Evolutionary conservation across 495 filamentous ascomycete genomes (phyloP).

Genomic region (Aspergillus cristatus): DNA sequence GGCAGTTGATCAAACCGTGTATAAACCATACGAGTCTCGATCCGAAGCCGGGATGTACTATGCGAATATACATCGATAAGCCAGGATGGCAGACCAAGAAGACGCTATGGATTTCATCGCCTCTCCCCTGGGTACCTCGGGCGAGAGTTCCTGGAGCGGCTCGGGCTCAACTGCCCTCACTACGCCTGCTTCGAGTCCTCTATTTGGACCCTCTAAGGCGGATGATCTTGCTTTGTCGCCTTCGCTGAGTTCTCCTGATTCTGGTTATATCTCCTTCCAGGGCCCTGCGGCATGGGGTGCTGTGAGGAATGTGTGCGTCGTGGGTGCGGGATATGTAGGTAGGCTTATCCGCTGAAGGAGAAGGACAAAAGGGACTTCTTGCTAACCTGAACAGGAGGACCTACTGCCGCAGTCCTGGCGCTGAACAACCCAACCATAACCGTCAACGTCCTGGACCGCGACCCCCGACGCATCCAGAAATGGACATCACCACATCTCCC

Average conservation of each 20-base stretch:
- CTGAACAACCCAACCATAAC: slow-evolving; percentile 56
- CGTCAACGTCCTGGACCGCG: slow-evolving; percentile 65
- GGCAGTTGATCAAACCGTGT: too few relatives aligned
- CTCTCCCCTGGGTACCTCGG: slow-evolving; percentile 16
- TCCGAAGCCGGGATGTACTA: too few relatives aligned
- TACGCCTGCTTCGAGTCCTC: slow-evolving; percentile 42
- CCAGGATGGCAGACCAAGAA: slow-evolving; percentile 10
- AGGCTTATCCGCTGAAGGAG: slow-evolving; percentile 8
- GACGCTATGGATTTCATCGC: slow-evolving; percentile 16
- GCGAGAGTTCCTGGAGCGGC: slow-evolving; percentile 13
- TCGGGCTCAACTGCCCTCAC: slow-evolving; percentile 44
- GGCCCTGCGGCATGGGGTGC: slow-evolving; percentile 4
- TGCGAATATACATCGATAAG: too few relatives aligned
- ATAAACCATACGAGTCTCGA: too few relatives aligned
- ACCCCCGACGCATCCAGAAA: slow-evolving; percentile 50
- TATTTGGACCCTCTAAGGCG: slow-evolving; percentile 28
- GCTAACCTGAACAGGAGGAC: slow-evolving; percentile 45
- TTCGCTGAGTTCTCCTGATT: slow-evolving; percentile 7
- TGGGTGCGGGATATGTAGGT: slow-evolving; percentile 60
- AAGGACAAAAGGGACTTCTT: neutral
- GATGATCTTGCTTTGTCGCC: slow-evolving; percentile 19
- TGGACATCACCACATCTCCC: slow-evolving; percentile 71
- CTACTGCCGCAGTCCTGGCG: slow-evolving; percentile 67
- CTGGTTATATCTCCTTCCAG: slow-evolving; percentile 8
- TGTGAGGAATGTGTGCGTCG: slow-evolving; percentile 51